Conservation (phyloP, 306 rosid genomes). For the Fragaria vesca region DNA sequence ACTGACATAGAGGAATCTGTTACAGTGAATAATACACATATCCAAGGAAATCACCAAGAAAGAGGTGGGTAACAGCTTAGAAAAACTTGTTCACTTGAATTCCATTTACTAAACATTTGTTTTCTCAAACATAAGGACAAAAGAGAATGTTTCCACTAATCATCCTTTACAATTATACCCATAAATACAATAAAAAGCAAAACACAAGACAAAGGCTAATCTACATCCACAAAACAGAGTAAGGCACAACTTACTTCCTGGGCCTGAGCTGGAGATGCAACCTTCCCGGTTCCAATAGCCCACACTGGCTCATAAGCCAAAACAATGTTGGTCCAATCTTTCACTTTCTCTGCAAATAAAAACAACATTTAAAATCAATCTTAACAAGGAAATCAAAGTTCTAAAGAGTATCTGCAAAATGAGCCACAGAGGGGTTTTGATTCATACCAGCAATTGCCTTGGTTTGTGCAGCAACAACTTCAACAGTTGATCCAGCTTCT, state of each 20-base stretch:
- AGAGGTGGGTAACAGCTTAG: neutral
- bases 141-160: neutral
- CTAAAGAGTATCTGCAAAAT: neutral
- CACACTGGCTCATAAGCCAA: slow-evolving; percentile 90
- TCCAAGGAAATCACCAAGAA: neutral
- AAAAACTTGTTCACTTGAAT: neutral
- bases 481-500: slow-evolving; percentile 60
- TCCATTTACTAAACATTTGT: neutral
- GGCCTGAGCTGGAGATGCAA: slow-evolving; percentile 66
- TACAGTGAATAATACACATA: neutral
- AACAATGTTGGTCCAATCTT: slow-evolving; percentile 68
- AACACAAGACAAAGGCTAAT: neutral
- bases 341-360: slow-evolving; percentile 36
- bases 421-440: neutral
- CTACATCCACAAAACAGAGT: neutral
- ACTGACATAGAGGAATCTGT: neutral
- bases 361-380: slow-evolving; percentile 17
- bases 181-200: neutral
- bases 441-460: slow-evolving; percentile 76
- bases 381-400: neutral
- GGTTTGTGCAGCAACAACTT: slow-evolving; percentile 80
- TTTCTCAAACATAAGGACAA: neutral
- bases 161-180: too few relatives aligned
- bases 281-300: slow-evolving; percentile 96
- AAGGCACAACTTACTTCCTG: slow-evolving; percentile 41